Evolutionary conservation across 2,329 filamentous ascomycete genomes (phyloP).

Genomic region (Aspergillus vadensis): DNA sequence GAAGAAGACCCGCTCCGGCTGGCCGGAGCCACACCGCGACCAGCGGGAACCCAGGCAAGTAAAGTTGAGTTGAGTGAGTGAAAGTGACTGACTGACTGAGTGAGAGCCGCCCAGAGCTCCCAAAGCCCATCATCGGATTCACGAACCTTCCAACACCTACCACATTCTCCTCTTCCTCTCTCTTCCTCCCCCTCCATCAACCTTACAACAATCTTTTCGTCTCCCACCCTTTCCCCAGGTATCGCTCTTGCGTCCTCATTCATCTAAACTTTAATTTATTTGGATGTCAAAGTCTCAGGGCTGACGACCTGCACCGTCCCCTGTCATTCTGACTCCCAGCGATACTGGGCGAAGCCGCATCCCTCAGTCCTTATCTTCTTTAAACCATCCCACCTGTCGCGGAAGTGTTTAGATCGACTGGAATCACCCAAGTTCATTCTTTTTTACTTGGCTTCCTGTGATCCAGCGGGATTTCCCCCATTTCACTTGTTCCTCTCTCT

Average conservation of each 20-base stretch:
- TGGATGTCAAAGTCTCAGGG: slow-evolving; percentile 28
- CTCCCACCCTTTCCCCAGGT: slow-evolving; percentile 4
- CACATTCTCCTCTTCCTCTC: slow-evolving; percentile 16
- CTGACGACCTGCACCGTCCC: slow-evolving; percentile 48
- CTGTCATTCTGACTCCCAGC: slow-evolving; percentile 31
- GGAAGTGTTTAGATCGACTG: neutral
- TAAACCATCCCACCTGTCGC: slow-evolving; percentile 1
- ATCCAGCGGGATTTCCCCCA: neutral
- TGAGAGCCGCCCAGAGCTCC: slow-evolving; percentile 17
- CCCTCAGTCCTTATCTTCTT: slow-evolving; percentile 23
- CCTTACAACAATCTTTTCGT: slow-evolving; percentile 14
- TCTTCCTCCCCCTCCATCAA: slow-evolving; percentile 11
- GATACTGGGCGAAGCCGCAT: slow-evolving; percentile 25
- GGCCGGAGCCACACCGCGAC: slow-evolving; percentile 15
- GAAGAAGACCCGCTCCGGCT: slow-evolving; percentile 27
- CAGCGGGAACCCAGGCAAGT: slow-evolving; percentile 4
- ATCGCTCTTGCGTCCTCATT: neutral
- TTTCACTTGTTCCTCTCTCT: slow-evolving; percentile 8
- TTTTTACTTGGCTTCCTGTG: neutral
- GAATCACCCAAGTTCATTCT: neutral
- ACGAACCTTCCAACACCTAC: slow-evolving; percentile 26
- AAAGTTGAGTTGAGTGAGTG: no score
- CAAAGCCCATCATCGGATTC: slow-evolving; percentile 23
- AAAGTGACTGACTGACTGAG: no score
- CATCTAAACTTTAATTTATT: slow-evolving; percentile 4